Evolutionary conservation across 2,329 filamentous ascomycete genomes (phyloP).

Genomic region (Pseudopithomyces maydicus): DNA sequence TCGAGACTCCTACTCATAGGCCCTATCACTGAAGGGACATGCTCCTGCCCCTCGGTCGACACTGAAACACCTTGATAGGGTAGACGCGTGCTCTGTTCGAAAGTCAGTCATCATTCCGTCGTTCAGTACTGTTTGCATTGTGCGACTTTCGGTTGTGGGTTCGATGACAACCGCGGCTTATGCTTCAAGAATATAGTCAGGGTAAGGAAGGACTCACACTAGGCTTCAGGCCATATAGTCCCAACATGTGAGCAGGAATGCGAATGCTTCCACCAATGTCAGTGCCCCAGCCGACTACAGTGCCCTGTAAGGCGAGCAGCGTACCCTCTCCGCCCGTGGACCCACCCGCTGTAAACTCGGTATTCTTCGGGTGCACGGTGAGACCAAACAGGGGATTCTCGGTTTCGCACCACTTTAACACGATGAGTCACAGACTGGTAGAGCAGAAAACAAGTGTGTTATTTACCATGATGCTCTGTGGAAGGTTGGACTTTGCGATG

Average conservation of each 20-base stretch:
- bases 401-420: constrained; percentile 63
- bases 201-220: constrained; percentile 21
- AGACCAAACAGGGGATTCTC: constrained; percentile 66
- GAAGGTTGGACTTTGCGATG: constrained; percentile 58
- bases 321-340: constrained; percentile 66
- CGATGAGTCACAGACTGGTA: constrained; percentile 49
- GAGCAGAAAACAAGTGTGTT: constrained; percentile 18
- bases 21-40: constrained; percentile 67
- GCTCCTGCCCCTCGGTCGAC: constrained; percentile 67
- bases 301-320: constrained; percentile 59
- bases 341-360: constrained; percentile 59
- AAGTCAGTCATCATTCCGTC: background rate
- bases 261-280: constrained; percentile 63
- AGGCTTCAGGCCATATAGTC: constrained; percentile 62
- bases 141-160: constrained; percentile 35
- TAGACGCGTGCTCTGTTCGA: constrained; percentile 58
- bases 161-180: background rate
- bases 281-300: constrained; percentile 62
- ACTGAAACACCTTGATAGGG: constrained; percentile 65
- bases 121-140: constrained; percentile 33
- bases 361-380: constrained; percentile 62
- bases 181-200: background rate
- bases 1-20: constrained; percentile 61
- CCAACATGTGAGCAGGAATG: constrained; percentile 65
- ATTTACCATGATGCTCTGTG: constrained; percentile 61